phyloP scores from a whole-genome alignment of 2,329 filamentous ascomycete genomes.

The Dothidotthia symphoricarpi region DNA sequence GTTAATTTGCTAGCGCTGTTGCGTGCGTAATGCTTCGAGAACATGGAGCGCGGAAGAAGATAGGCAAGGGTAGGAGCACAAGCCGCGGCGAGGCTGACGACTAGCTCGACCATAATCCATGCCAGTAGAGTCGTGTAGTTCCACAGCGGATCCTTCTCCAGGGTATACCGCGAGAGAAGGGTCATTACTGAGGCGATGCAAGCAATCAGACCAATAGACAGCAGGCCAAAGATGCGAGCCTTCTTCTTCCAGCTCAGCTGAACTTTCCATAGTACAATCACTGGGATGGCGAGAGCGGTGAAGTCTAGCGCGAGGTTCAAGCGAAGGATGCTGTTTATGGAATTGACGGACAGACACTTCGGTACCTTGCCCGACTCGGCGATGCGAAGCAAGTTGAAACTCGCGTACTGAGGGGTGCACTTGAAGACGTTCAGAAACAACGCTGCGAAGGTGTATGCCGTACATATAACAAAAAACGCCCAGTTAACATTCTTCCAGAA shows the following conservation, averaged over 20 bases:
- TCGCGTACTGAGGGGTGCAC: conserved; percentile 6
- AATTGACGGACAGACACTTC: conserved; percentile 4
- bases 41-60: conserved; percentile 3
- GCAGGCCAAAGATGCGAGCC: conserved; percentile 5
- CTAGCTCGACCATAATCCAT: conserved; percentile 7
- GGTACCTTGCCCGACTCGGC: conserved; percentile 5
- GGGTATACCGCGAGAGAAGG: conserved; percentile 5
- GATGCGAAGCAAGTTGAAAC: conserved; percentile 5
- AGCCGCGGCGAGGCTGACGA: conserved; percentile 5
- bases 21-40: conserved; percentile 3
- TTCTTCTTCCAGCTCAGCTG: conserved; percentile 7
- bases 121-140: conserved; percentile 7
- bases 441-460: conserved; percentile 3
- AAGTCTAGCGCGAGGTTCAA: conserved; percentile 7
- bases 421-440: conserved; percentile 6
- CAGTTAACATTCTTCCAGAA: conserved; percentile 5
- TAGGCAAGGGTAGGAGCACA: conserved; percentile 8
- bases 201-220: conserved; percentile 6
- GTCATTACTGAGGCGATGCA: conserved; percentile 8
- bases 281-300: conserved; percentile 6
- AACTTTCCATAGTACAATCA: conserved; percentile 6
- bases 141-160: conserved; percentile 6
- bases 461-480: conserved; percentile 5
- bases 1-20: conserved; percentile 5
- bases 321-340: conserved; percentile 8